Base-by-base conservation (phyloP, 2,329 filamentous ascomycete genomes). In the Apiospora sp. region DNA sequence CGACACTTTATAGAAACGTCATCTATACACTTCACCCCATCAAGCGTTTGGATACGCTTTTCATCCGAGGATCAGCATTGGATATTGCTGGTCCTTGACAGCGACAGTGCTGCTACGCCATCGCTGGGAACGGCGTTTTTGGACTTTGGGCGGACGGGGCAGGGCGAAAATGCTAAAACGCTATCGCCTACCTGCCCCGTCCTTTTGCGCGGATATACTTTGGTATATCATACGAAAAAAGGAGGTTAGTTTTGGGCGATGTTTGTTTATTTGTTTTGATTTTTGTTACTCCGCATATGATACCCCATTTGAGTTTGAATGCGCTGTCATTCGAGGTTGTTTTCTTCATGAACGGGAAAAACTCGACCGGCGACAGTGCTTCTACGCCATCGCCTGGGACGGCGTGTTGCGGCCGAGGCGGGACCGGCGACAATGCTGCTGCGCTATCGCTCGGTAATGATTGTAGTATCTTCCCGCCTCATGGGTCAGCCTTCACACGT, bases 291-390 rank as follows among this genome's bases (percentile, higher is more conserved):
- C 79, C 78, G 80, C 80, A 80, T 82, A 86, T 86, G 86, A 88
- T 88, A 88, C 86, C 86, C 86, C 85, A 87, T 84, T 77, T 81
- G 84, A 86, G 84, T 87, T 86, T 85, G 80, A 79, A 87, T 87
- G 86, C 84, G 85, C 85, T 86, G 84, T 87, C 84, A 81, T 82
- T 82, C 81, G 81, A 82, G 79, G 73, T 74, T 75, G 54, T 75
- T 34, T 74, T 73, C 73, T 72, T 78, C 64, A 76, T 74, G 75
- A 41, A 64, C 58, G 30, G 30, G 22, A 64, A 41, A 41, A 64
- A 64, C 58, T 79, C 82, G 80, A 81, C 81, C 80, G 79, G 81
- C 81, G 82, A 85, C 79, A 86, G 83, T 87, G 84, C 82, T 82
- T 75, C 76, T 84, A 81, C 84, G 84, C 84, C 84, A 86, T 85